Conservation (phyloP, 345 rosid species). For the Cardiospermum halicacabum region DNA sequence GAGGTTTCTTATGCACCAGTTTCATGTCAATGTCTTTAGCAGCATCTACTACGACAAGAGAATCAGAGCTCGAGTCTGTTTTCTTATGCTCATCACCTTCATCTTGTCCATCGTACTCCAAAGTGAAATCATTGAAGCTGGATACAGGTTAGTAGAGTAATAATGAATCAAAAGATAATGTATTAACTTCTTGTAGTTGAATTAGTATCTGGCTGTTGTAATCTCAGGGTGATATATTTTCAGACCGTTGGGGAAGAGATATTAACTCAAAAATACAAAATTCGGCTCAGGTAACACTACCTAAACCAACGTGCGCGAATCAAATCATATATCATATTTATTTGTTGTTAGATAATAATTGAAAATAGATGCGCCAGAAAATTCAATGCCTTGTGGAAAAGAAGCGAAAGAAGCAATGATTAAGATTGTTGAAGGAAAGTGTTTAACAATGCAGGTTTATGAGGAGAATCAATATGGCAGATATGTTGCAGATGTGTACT, state of each 20-base stretch:
- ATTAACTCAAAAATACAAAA: conserved; percentile 68
- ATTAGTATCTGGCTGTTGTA: neutral
- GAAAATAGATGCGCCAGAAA: conserved; percentile 92
- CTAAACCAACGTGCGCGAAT: neutral
- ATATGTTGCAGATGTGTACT: conserved; percentile 64
- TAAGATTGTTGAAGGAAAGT: conserved; percentile 61
- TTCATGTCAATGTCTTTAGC: too few species aligned
- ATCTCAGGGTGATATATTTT: conserved; percentile 32
- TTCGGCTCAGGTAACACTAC: conserved; percentile 49
- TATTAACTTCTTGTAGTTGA: neutral
- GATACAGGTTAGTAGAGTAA: conserved; percentile 74
- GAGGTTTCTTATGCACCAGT: too few species aligned
- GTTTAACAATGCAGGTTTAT: conserved; percentile 52
- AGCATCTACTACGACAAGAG: too few species aligned
- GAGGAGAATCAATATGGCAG: conserved; percentile 64
- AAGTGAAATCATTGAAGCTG: conserved; percentile 47
- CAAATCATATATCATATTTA: neutral
- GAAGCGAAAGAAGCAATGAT: conserved; percentile 63
- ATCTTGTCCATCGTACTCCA: too few species aligned
- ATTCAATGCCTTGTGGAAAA: conserved; percentile 65
- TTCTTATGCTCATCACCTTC: too few species aligned
- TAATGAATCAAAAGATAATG: neutral
- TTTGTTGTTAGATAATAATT: too few species aligned
- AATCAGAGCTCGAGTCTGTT: too few species aligned
- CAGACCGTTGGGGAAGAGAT: conserved; percentile 43